Base-by-base conservation (phyloP, 768 basidiomycete genomes). In the Mycena pura region DNA sequence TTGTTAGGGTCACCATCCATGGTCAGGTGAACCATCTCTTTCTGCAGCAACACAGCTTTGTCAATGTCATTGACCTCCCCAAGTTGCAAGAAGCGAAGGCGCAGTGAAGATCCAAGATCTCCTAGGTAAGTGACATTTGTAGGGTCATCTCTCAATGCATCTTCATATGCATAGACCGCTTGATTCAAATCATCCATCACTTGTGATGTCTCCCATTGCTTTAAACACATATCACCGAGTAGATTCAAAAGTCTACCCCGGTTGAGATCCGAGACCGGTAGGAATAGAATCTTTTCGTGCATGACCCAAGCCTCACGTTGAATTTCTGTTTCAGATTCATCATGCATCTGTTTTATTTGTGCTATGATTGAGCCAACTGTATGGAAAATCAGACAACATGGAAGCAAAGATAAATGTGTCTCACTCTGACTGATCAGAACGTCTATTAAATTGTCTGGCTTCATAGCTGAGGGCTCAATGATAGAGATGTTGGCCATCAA, bases 71-170 rank as follows among this genome's bases (percentile, higher is more conserved):
- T 36, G n/a, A 61, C 31, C 44, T 71, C 58, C 34, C 70, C 49
- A 9, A 54, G 56, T 11, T 31, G 56, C 22, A 60, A n/a, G 24
- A 73, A 77, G 3, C 52, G 53, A 15, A 25, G 39, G 32, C 6
- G 40, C 19, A 38, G 43, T 57, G 38, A 19, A 72, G 68, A 1
- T 51, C 62, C 21, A 21, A 3, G 75, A 76, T 21, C 78, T 32
- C 31, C 62, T 67, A 0, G 9, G 27, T 8, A 71, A 73, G 76
- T 74, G 77, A 57, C 77, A 75, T 28, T 53, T 70, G 50, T 43
- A 19, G 21, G 40, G 40, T 21, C 40, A 43, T 43, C 40, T 21
- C 40, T 9, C 14, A 43, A 7, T 14, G 40, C 40, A 21, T 43
- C 40, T 43, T 21, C 19, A 19, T 43, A 43, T 43, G 40, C 40